Percentiles rank a stretch among this genome's conserved stretches.
Conservation (phyloP, 1,284 basidiomycete genomes). For the Cryptococcus hybrid region DNA sequence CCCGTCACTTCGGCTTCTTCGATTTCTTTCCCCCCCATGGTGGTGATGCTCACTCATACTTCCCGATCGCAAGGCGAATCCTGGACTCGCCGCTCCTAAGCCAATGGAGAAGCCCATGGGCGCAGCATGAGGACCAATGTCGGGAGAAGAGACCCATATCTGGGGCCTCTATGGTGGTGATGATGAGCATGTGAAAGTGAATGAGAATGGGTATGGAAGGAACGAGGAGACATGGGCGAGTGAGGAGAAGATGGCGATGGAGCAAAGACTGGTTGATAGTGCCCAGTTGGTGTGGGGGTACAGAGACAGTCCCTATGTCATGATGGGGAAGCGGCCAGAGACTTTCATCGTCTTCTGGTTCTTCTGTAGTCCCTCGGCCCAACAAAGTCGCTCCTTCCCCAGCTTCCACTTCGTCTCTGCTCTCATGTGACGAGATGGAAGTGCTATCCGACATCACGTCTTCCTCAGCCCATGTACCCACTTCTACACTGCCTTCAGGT, state of each 20-base stretch:
- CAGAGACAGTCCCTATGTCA: background rate
- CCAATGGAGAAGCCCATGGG: slow-evolving; percentile 50
- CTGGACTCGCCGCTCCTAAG: slow-evolving; percentile 49
- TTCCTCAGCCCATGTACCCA: slow-evolving; percentile 51
- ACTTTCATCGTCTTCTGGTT: slow-evolving; percentile 12
- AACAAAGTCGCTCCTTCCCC: slow-evolving; percentile 21
- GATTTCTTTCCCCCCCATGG: slow-evolving; percentile 2
- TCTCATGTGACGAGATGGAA: slow-evolving; percentile 19
- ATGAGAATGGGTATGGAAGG: background rate
- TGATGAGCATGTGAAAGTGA: slow-evolving; percentile 3
- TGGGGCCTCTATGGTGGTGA: slow-evolving; percentile 20
- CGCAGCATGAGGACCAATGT: slow-evolving; percentile 32
- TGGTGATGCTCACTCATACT: slow-evolving; percentile 16
- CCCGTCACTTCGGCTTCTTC: slow-evolving; percentile 28
- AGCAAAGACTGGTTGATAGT: background rate
- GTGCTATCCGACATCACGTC: slow-evolving; percentile 19
- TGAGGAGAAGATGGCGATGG: slow-evolving; percentile 9
- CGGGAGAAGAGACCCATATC: slow-evolving; percentile 48
- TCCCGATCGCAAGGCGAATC: slow-evolving; percentile 45
- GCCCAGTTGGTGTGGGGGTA: background rate
- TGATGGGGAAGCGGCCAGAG: background rate
- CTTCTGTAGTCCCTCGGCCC: slow-evolving; percentile 16
- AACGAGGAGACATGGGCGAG: slow-evolving; percentile 21
- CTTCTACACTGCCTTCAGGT: slow-evolving; percentile 47
- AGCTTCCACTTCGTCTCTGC: slow-evolving; percentile 21